Percentiles rank a stretch among this genome's conserved stretches.
Conservation (phyloP, 768 basidiomycete species). For the Pulveroboletus sp. region DNA sequence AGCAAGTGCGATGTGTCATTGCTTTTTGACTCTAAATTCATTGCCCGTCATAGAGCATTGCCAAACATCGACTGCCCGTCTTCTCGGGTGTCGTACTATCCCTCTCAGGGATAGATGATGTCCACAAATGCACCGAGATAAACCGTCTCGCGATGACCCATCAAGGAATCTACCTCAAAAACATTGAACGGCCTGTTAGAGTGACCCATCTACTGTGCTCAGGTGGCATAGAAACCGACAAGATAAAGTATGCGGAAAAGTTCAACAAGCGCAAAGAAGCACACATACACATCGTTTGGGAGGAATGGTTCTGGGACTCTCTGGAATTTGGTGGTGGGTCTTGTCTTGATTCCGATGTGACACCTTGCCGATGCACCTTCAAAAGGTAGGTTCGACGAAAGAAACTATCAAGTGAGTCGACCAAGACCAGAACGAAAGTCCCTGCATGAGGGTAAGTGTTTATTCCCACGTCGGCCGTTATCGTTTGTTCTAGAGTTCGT, state of each 20-base stretch:
- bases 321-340: slow-evolving; percentile 62
- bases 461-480: not conserved
- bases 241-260: slow-evolving; percentile 74
- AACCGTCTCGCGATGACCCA: slow-evolving; percentile 52
- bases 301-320: slow-evolving; percentile 97
- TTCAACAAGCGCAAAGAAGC: slow-evolving; percentile 68
- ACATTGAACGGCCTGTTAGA: slow-evolving; percentile 68
- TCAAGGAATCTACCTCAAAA: slow-evolving; percentile 69
- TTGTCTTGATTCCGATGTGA: not conserved
- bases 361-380: not conserved
- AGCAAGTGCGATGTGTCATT: slow-evolving; percentile 41
- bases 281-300: slow-evolving; percentile 79
- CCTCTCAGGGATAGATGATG: slow-evolving; percentile 69
- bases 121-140: slow-evolving; percentile 56
- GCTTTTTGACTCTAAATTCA: not conserved
- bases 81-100: slow-evolving; percentile 70
- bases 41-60: slow-evolving; percentile 44
- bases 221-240: slow-evolving; percentile 60
- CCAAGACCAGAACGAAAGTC: slow-evolving; percentile 57
- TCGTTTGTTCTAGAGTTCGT: not conserved
- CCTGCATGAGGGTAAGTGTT: slow-evolving; percentile 18
- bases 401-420: slow-evolving; percentile 49
- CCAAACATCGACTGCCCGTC: slow-evolving; percentile 59
- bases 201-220: slow-evolving; percentile 86
- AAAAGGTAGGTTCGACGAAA: slow-evolving; percentile 61